Conservation (phyloP, 495 filamentous ascomycete genomes). For the Penicillium cinerascens region DNA sequence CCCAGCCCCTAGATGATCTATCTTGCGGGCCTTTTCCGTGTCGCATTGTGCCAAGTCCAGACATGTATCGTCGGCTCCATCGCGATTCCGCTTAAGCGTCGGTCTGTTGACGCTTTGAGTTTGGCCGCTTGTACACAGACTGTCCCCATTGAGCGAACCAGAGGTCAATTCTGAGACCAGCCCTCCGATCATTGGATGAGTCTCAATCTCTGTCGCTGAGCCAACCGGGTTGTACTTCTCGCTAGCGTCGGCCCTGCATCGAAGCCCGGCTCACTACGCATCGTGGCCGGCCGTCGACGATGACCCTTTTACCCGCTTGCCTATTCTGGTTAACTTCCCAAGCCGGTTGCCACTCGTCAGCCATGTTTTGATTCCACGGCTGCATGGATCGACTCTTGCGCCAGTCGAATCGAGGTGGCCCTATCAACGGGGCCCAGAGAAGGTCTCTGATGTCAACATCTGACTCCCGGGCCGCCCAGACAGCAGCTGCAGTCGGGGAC, state of each 20-base stretch:
- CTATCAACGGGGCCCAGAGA: background rate
- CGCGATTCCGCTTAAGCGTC: constrained; percentile 9
- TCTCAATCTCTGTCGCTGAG: constrained; percentile 14
- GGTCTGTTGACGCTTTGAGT: constrained; percentile 8
- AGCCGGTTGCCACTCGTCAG: constrained; percentile 8
- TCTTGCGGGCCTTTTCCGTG: constrained; percentile 1
- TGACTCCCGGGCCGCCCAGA: background rate
- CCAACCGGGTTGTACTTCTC: constrained; percentile 12
- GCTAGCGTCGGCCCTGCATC: constrained; percentile 14
- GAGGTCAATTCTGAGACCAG: constrained; percentile 2
- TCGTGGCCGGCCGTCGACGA: constrained; percentile 8
- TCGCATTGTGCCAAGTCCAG: constrained; percentile 10
- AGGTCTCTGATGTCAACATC: background rate
- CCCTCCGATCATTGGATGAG: constrained; percentile 10
- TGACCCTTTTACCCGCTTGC: constrained; percentile 3
- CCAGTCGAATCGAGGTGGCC: constrained; percentile 2
- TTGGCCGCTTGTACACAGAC: constrained; percentile 6
- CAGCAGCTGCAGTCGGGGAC: background rate
- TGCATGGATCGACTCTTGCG: constrained; percentile 8
- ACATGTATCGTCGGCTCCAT: constrained; percentile 12
- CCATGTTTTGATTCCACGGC: constrained; percentile 7
- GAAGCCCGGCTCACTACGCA: constrained; percentile 6
- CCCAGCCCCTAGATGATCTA: constrained; percentile 10
- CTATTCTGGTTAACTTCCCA: constrained; percentile 12
- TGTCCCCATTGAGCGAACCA: constrained; percentile 5